These are phyloP conservation scores for Ascochyta koolunga DNA, from an alignment of 2,329 filamentous ascomycete species.

Conservation along the genomic window DNA sequence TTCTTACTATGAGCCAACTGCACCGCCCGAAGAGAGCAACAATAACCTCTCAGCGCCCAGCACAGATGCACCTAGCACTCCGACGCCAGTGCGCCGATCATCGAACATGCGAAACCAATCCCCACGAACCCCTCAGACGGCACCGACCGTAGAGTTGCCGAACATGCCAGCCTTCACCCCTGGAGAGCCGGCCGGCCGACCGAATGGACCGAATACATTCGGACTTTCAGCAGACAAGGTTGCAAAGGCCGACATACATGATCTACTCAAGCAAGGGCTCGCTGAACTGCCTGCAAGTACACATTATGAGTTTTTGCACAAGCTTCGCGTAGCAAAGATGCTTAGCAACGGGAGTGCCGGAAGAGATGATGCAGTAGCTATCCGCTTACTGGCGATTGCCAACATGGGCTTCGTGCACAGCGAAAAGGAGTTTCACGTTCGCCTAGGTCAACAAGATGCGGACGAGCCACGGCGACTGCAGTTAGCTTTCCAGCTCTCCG, in stretches of 20 bases:
- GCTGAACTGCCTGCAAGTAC: conserved; percentile 72
- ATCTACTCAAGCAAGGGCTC: conserved; percentile 50
- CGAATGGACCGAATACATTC: conserved; percentile 51
- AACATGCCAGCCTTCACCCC: conserved; percentile 54
- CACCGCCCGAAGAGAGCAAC: conserved; percentile 33
- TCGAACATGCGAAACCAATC: conserved; percentile 57
- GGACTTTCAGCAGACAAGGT: conserved; percentile 65
- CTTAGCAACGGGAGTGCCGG: conserved; percentile 69
- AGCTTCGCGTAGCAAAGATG: conserved; percentile 82
- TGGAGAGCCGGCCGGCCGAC: conserved; percentile 35
- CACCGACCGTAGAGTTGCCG: conserved; percentile 55
- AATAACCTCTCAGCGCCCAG: conserved; percentile 21
- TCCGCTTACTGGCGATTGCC: conserved; percentile 83
- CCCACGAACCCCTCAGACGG: conserved; percentile 55
- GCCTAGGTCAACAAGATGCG: conserved; percentile 82
- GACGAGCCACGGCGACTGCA: conserved; percentile 90
- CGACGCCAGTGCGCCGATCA: conserved; percentile 77
- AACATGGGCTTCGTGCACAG: conserved; percentile 90
- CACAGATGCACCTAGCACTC: conserved; percentile 67
- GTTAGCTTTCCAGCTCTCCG: conserved; percentile 88
- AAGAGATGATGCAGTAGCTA: conserved; percentile 76
- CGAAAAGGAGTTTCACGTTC: conserved; percentile 83
- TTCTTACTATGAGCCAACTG: conserved; percentile 71
- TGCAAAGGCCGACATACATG: conserved; percentile 48
- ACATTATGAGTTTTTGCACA: conserved; percentile 84